These are phyloP conservation scores for Neurospora sp. DNA, from an alignment of 495 filamentous ascomycete genomes.

Conservation along the genomic window DNA sequence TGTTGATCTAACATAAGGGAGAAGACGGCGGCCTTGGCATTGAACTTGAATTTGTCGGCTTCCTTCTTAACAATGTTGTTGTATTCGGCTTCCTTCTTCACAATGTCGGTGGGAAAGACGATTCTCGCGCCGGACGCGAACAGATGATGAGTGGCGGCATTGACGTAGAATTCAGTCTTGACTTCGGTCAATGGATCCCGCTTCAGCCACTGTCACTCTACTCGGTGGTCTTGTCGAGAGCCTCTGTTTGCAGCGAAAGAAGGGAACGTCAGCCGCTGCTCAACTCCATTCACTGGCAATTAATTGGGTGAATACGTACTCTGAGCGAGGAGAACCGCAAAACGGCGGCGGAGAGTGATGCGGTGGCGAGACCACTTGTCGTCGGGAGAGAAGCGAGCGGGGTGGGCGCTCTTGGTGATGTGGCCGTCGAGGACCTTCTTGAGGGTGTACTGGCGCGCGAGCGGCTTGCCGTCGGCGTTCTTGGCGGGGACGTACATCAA, in stretches of 20 bases:
- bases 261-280: not conserved
- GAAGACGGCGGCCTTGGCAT: not conserved
- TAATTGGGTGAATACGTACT: constrained; percentile 37
- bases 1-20: not conserved
- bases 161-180: not conserved
- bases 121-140: not conserved
- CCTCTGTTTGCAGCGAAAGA: not conserved
- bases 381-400: constrained; percentile 92
- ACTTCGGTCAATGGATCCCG: not conserved
- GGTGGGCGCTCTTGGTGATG: constrained; percentile 92
- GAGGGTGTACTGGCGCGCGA: constrained; percentile 60
- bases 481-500: constrained; percentile 69
- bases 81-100: not conserved
- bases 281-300: not conserved
- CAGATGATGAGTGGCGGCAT: not conserved
- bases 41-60: not conserved
- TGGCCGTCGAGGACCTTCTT: constrained; percentile 69
- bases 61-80: not conserved
- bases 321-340: constrained; percentile 76
- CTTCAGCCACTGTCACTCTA: not conserved
- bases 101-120: not conserved
- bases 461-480: constrained; percentile 61
- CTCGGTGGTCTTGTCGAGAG: not conserved
- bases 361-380: constrained; percentile 96
- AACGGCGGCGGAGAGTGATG: constrained; percentile 86